Percentiles rank a stretch among this genome's conserved stretches.
Conservation (phyloP, 257 asterid genomes). For the Solanum dulcamara region DNA sequence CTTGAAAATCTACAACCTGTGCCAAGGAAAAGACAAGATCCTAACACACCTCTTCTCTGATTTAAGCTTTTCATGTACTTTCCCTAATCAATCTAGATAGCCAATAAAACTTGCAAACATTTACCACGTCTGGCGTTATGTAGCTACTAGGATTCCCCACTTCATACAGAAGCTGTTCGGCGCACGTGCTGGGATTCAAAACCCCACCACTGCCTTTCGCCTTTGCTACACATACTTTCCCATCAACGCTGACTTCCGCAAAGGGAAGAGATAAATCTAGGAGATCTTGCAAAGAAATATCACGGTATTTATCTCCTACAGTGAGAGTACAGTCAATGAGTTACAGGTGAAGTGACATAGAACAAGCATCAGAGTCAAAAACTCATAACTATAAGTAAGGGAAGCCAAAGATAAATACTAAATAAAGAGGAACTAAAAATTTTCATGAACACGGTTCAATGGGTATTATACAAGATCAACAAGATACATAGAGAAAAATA, state of each 20-base stretch:
- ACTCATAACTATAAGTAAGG: not conserved
- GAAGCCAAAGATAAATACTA: not conserved
- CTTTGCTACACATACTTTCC: conserved; percentile 69
- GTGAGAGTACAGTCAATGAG: not conserved
- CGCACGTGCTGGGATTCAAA: conserved; percentile 64
- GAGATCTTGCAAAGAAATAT: conserved; percentile 62
- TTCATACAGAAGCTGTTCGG: conserved; percentile 96
- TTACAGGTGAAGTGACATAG: not conserved
- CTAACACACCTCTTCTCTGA: conserved; percentile 4
- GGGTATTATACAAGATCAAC: not conserved
- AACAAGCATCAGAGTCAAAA: not conserved
- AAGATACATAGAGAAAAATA: not conserved
- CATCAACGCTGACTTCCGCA: conserved; percentile 70
- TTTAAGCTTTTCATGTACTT: not conserved
- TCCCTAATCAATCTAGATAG: not conserved
- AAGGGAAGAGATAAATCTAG: conserved; percentile 83
- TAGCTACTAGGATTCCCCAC: conserved; percentile 89
- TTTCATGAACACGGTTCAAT: not conserved
- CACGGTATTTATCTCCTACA: conserved; percentile 73
- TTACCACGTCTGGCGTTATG: conserved; percentile 92
- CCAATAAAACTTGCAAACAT: conserved; percentile 2
- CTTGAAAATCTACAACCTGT: conserved; percentile 70
- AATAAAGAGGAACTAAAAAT: not conserved
- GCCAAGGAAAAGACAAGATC: conserved; percentile 4
- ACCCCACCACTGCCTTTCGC: conserved; percentile 73